These are phyloP conservation scores for Coemansia erecta DNA, from an alignment of 192 early-diverging fungal species.

Conservation along the genomic window DNA sequence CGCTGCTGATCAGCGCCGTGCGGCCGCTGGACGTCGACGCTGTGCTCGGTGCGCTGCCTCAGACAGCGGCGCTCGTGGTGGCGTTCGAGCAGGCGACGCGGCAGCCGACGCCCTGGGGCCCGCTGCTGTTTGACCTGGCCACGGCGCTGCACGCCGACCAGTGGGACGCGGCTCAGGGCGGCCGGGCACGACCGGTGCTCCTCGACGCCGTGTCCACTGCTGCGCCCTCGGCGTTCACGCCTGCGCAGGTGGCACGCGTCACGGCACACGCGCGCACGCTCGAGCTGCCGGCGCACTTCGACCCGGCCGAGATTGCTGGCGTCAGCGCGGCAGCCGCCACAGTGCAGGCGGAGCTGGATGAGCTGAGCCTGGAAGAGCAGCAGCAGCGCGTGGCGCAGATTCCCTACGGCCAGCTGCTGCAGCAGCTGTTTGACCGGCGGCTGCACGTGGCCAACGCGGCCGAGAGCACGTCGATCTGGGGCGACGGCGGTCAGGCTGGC, in stretches of 20 bases:
- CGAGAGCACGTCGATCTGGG: conserved; percentile 70
- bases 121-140: conserved; percentile 82
- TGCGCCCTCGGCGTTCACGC: conserved; percentile 19
- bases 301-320: conserved; percentile 31
- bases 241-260: conserved; percentile 22
- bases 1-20: conserved; percentile 71
- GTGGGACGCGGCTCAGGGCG: conserved; percentile 48
- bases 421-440: conserved; percentile 73
- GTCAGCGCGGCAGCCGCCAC: conserved; percentile 14
- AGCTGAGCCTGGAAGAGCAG: conserved; percentile 29
- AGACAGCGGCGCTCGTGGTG: conserved; percentile 59
- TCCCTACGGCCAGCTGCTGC: conserved; percentile 79
- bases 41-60: conserved; percentile 59
- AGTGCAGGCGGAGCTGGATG: conserved; percentile 19
- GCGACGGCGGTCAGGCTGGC: conserved; percentile 46
- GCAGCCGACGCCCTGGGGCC: conserved; percentile 68
- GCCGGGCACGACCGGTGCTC: conserved; percentile 34
- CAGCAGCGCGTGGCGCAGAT: conserved; percentile 58
- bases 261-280: conserved; percentile 18
- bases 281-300: conserved; percentile 40
- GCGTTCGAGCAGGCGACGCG: conserved; percentile 65
- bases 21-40: conserved; percentile 73
- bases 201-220: conserved; percentile 35
- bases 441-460: conserved; percentile 79
- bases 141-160: conserved; percentile 62